Conservation (phyloP, 306 rosid genomes). For the Fragaria ananassa region DNA sequence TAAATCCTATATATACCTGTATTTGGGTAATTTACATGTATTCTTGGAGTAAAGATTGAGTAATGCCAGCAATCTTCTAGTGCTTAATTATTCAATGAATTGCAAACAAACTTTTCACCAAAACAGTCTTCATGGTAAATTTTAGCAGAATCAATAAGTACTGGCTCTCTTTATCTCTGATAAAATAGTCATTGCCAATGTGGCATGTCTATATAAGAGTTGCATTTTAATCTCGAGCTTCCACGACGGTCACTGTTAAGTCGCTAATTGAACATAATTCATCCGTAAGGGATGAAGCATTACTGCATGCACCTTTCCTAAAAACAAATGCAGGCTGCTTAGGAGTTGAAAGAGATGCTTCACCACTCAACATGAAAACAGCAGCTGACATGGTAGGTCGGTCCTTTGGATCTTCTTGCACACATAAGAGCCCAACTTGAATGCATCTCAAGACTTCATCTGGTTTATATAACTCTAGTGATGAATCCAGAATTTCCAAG, state of each 20-base stretch:
- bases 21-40: no score
- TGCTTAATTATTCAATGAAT: no score
- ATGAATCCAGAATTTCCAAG: constrained; percentile 43
- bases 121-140: no score
- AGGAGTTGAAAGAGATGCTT: constrained; percentile 10
- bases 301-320: neutral
- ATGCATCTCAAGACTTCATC: constrained; percentile 55
- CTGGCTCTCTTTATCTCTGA: no score
- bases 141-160: no score
- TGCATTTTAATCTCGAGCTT: neutral
- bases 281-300: neutral
- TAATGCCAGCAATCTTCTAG: no score
- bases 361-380: constrained; percentile 52
- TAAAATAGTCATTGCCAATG: no score
- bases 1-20: no score
- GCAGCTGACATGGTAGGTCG: constrained; percentile 57
- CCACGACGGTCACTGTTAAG: neutral
- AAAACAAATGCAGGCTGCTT: constrained; percentile 23
- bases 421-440: constrained; percentile 36
- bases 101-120: no score
- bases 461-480: constrained; percentile 16
- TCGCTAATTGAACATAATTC: neutral
- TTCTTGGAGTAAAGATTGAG: no score
- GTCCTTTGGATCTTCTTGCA: constrained; percentile 39
- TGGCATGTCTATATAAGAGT: neutral